A percentile compares a stretch with the other conserved stretches of the same genome.
These are phyloP conservation scores for Heliamphora ciliata DNA, from an alignment of 179 eudicot genomes.

Conservation along the genomic window DNA sequence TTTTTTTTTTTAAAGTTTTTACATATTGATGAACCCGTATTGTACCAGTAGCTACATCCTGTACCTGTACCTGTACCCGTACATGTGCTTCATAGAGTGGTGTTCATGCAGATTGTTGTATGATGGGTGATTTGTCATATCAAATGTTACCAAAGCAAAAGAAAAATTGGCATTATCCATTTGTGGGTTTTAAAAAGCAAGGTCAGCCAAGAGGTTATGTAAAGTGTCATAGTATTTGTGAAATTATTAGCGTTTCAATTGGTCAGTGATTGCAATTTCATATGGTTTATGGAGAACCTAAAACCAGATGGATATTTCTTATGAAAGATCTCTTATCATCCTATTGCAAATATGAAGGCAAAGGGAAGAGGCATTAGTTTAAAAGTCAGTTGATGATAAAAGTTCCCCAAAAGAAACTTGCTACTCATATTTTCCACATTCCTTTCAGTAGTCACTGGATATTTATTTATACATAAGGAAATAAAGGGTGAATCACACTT, in stretches of 20 bases:
- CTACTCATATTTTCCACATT: not conserved
- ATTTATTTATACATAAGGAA: too few relatives aligned
- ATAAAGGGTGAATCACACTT: too few relatives aligned
- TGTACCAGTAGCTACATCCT: too few relatives aligned
- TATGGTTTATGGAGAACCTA: not conserved
- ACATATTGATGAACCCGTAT: too few relatives aligned
- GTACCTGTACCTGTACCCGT: too few relatives aligned
- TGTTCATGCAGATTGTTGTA: not conserved
- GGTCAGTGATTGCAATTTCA: not conserved
- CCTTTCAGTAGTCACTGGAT: too few relatives aligned
- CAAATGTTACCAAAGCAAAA: too few relatives aligned
- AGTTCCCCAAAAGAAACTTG: not conserved
- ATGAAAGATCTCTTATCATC: not conserved
- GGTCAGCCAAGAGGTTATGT: not conserved
- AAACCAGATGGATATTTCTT: too few relatives aligned
- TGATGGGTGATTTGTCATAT: not conserved
- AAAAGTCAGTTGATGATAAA: not conserved
- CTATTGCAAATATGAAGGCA: not conserved
- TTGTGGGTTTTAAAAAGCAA: not conserved
- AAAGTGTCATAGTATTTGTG: not conserved
- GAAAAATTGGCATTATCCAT: too few relatives aligned
- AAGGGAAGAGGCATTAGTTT: not conserved
- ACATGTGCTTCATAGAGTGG: too few relatives aligned
- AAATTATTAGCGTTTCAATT: not conserved
- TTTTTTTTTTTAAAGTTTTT: too few relatives aligned